Base-by-base conservation (phyloP, 371 early-diverging fungal species). In the Mucor sp. region DNA sequence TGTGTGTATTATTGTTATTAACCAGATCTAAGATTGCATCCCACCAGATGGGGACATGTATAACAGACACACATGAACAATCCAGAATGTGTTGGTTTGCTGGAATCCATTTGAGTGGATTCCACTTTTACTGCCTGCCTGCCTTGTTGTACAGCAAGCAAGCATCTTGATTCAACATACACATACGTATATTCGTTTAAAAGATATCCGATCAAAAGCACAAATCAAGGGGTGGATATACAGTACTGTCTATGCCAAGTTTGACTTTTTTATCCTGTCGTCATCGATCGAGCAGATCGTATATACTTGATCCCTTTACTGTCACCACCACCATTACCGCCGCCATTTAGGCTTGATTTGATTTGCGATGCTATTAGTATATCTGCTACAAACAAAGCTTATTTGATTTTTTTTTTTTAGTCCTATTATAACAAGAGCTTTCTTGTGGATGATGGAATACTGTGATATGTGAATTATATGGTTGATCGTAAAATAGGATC, bases 131-230 rank as follows among this genome's bases (percentile, higher is more conserved):
- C 33, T 21, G 21, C 17, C 3, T 19, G n/a, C n/a, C n/a, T n/a
- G n/a, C n/a, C n/a, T 47, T 17, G 1, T 47, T 47, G 17, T 1
- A 21, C 47, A 47, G 8, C 35, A 35, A 47, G 8, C 35, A 35
- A 12, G 37, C 0, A 37, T 37, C 37, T 47, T 19, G 21, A 14
- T 37, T 19, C 33, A 33, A 58, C 28, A 32, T 56, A 56, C 30
- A 33, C 30, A 32, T 32, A 19, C 32, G 32, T 53, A 37, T 35
- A 17, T 60, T 32, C 17, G 44, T 62, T 35, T 50, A 21, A 62
- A 63, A 55, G 25, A 14, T 37, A 27, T 12, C 41, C 63, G 63
- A 63, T 63, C 63, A 62, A 62, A 48, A 48, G 47, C 50, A 62
- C 62, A 48, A 48, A 50, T 62, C 23, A 48, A 62, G 63, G 50